Evolutionary conservation across 2,329 filamentous ascomycete genomes (phyloP).

Genomic region (Sporothrix variecibatus): DNA sequence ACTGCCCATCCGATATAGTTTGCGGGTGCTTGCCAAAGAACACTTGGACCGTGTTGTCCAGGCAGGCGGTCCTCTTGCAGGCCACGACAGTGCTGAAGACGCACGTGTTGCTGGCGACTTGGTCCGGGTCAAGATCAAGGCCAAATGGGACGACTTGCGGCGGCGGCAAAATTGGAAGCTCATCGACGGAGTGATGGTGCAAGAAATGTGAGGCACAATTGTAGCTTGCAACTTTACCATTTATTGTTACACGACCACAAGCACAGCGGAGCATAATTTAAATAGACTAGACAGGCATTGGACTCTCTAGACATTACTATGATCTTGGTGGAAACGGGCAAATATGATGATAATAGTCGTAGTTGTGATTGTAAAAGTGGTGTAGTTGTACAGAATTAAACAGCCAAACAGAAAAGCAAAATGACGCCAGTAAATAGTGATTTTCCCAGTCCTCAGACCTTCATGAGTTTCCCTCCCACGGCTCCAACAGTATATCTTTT

Average conservation of each 20-base stretch:
- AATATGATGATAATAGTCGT: background rate
- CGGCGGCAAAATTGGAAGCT: slow-evolving; percentile 66
- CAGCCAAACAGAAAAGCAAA: slow-evolving; percentile 16
- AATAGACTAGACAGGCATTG: background rate
- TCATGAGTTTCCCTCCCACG: slow-evolving; percentile 2
- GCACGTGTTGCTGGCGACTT: slow-evolving; percentile 86
- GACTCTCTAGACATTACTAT: background rate
- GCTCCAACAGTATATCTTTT: background rate
- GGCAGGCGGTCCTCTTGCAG: slow-evolving; percentile 45
- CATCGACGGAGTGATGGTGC: slow-evolving; percentile 44
- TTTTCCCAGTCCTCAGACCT: slow-evolving; percentile 21
- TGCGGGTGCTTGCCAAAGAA: slow-evolving; percentile 73
- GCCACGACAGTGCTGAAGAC: slow-evolving; percentile 93
- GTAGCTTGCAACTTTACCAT: background rate
- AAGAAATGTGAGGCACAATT: background rate
- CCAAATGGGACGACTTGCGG: slow-evolving; percentile 70
- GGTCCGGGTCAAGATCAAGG: slow-evolving; percentile 68
- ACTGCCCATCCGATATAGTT: slow-evolving; percentile 72
- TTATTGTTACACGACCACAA: background rate
- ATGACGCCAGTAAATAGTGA: slow-evolving; percentile 27
- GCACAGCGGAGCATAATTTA: background rate
- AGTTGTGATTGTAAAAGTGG: slow-evolving; percentile 23
- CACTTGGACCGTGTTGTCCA: slow-evolving; percentile 79
- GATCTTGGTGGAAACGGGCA: too few relatives aligned
- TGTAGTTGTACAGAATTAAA: slow-evolving; percentile 23